A percentile compares a stretch with the other conserved stretches of the same genome.
Evolutionary conservation across 2,329 filamentous ascomycete genomes (phyloP).

Genomic region (Aspergillus latus): DNA sequence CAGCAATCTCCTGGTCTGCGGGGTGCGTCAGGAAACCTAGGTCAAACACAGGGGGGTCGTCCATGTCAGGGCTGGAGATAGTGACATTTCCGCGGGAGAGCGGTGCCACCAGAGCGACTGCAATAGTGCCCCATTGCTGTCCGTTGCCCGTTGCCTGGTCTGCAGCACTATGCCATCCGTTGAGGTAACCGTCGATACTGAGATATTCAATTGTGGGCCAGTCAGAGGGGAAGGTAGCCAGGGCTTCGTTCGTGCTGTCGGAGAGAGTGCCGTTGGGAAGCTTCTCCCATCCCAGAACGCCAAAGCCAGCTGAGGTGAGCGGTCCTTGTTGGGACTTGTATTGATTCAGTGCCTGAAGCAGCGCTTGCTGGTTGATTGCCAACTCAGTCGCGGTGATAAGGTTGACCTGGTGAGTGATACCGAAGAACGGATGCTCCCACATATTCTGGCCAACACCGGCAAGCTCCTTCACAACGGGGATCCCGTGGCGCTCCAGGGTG

Average conservation of each 20-base stretch:
- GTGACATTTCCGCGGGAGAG: conserved; percentile 47
- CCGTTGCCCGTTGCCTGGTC: conserved; percentile 16
- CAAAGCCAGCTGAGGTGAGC: conserved; percentile 26
- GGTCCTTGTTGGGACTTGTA: conserved; percentile 23
- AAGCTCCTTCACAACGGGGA: conserved; percentile 29
- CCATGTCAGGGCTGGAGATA: conserved; percentile 32
- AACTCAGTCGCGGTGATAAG: conserved; percentile 24
- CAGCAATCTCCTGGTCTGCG: too few relatives aligned
- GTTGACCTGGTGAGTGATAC: conserved; percentile 30
- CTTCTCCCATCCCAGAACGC: not conserved
- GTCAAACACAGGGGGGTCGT: conserved; percentile 31
- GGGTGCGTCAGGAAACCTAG: too few relatives aligned
- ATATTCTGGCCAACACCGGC: conserved; percentile 41
- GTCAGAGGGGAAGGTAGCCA: conserved; percentile 32
- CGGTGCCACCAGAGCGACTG: conserved; percentile 39
- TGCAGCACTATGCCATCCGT: conserved; percentile 8
- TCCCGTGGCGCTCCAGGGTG: conserved; percentile 25
- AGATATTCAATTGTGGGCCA: conserved; percentile 38
- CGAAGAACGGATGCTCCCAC: conserved; percentile 36
- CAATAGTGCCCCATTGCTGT: conserved; percentile 32
- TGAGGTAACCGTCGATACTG: conserved; percentile 26
- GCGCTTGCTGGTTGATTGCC: not conserved
- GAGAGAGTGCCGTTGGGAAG: not conserved
- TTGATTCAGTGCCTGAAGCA: not conserved
- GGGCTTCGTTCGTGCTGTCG: conserved; percentile 35